These are phyloP conservation scores for Chytridium lagenaria DNA, from an alignment of 371 early-diverging fungal genomes.

Conservation along the genomic window DNA sequence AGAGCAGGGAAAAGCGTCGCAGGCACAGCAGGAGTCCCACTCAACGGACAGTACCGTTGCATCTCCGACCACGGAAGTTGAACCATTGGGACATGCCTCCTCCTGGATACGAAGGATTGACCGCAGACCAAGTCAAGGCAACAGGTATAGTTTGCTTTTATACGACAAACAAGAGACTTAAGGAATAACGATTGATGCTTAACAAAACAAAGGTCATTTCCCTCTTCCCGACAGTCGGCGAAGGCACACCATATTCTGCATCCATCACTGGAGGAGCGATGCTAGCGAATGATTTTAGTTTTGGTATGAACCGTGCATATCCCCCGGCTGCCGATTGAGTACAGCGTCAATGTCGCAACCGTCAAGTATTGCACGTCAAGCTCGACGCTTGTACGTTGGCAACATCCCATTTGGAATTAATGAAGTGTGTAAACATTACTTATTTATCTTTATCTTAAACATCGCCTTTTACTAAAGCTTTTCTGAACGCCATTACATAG, in stretches of 20 bases:
- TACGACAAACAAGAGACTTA: no score
- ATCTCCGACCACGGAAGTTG: slow-evolving; percentile 79
- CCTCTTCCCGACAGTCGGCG: slow-evolving; percentile 84
- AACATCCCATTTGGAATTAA: slow-evolving; percentile 84
- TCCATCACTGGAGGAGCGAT: slow-evolving; percentile 58
- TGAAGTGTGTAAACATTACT: slow-evolving; percentile 63
- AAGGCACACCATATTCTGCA: slow-evolving; percentile 17
- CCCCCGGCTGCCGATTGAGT: slow-evolving; percentile 57
- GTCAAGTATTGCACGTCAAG: slow-evolving; percentile 69
- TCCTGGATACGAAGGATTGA: slow-evolving; percentile 88
- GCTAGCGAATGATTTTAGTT: slow-evolving; percentile 24
- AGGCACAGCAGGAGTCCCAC: slow-evolving; percentile 21
- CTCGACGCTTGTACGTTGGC: slow-evolving; percentile 89
- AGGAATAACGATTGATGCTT: no score
- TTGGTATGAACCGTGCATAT: not conserved
- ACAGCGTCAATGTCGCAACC: slow-evolving; percentile 44
- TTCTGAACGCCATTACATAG: no score
- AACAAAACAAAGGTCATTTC: slow-evolving; percentile 81
- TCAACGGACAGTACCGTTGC: slow-evolving; percentile 58
- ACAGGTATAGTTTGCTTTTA: slow-evolving; percentile 78
- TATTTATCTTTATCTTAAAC: no score
- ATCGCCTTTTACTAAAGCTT: no score
- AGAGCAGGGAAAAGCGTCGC: slow-evolving; percentile 36
- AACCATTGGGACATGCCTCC: slow-evolving; percentile 95
- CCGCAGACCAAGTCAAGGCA: slow-evolving; percentile 88